phyloP scores from a whole-genome alignment of 192 early-diverging fungal species.

The Allomyces macrogynus region DNA sequence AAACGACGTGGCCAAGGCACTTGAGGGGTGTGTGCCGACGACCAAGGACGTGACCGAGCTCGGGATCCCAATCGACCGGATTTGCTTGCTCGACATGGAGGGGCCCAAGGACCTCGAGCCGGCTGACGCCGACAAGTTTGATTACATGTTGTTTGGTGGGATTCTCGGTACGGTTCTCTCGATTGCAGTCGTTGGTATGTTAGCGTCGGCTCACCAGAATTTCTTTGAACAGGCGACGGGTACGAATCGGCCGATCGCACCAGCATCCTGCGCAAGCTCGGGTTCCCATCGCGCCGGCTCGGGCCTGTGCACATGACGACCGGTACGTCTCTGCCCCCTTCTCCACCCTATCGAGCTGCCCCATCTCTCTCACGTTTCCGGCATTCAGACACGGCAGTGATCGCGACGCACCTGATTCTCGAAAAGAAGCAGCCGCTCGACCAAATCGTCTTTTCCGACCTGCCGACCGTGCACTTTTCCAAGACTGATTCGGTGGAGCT shows the following conservation, averaged over 20 bases:
- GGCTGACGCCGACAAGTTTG: constrained; percentile 40
- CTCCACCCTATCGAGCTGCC: too few relatives aligned
- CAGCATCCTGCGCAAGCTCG: constrained; percentile 37
- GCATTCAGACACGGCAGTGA: constrained; percentile 43
- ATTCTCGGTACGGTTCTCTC: constrained; percentile 54
- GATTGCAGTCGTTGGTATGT: too few relatives aligned
- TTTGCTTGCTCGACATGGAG: constrained; percentile 53
- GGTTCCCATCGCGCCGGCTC: constrained; percentile 48
- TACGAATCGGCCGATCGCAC: constrained; percentile 21
- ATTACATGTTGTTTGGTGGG: constrained; percentile 65
- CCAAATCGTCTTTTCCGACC: constrained; percentile 49
- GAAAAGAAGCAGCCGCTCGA: constrained; percentile 37
- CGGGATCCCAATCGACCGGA: constrained; percentile 23
- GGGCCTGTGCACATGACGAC: constrained; percentile 70
- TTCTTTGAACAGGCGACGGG: constrained; percentile 3
- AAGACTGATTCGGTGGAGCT: constrained; percentile 52
- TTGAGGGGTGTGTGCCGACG: constrained; percentile 23
- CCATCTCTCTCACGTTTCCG: too few relatives aligned
- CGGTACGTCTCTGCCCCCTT: too few relatives aligned
- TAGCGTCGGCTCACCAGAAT: too few relatives aligned
- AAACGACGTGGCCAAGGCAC: constrained; percentile 11
- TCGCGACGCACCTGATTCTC: constrained; percentile 45
- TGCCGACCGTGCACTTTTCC: constrained; percentile 44
- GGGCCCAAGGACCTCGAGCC: constrained; percentile 30
- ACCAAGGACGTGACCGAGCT: constrained; percentile 20